phyloP scores from a whole-genome alignment of 2,329 filamentous ascomycete genomes.

The Dendryphion nanum region DNA sequence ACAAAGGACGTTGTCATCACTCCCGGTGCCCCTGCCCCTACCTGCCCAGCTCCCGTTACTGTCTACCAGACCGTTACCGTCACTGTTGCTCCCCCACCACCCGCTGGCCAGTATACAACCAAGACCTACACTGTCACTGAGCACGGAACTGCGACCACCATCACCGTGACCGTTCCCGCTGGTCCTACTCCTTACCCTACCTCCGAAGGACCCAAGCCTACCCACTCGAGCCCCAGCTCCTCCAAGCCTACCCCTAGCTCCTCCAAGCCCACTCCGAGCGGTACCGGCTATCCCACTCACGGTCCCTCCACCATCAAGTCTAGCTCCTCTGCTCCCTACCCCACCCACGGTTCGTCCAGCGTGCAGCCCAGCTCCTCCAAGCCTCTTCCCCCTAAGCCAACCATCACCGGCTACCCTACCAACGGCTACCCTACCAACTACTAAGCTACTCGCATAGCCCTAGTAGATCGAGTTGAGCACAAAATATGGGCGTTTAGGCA shows the following conservation, averaged over 20 bases:
- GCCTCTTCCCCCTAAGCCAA: constrained; percentile 12
- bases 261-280: constrained; percentile 1
- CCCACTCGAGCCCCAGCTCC: constrained; percentile 2
- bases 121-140: constrained; percentile 33
- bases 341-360: constrained; percentile 13
- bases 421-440: constrained; percentile 2
- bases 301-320: constrained; percentile 1
- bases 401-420: constrained; percentile 9
- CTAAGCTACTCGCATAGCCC: neutral
- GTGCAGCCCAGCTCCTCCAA: constrained; percentile 3
- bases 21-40: constrained; percentile 5
- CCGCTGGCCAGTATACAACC: constrained; percentile 14
- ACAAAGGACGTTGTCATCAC: constrained; percentile 1
- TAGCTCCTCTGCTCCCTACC: constrained; percentile 20
- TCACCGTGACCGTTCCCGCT: constrained; percentile 22
- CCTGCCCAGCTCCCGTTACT: constrained; percentile 28
- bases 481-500: too few species aligned
- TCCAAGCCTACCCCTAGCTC: constrained; percentile 2
- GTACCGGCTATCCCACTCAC: constrained; percentile 5
- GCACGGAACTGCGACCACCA: constrained; percentile 14
- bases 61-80: constrained; percentile 17
- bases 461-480: too few species aligned
- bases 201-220: constrained; percentile 5
- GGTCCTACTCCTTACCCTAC: constrained; percentile 8
- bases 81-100: constrained; percentile 12